Evolutionary conservation across 2,329 filamentous ascomycete genomes (phyloP).

Genomic region (Talaromyces sp.): DNA sequence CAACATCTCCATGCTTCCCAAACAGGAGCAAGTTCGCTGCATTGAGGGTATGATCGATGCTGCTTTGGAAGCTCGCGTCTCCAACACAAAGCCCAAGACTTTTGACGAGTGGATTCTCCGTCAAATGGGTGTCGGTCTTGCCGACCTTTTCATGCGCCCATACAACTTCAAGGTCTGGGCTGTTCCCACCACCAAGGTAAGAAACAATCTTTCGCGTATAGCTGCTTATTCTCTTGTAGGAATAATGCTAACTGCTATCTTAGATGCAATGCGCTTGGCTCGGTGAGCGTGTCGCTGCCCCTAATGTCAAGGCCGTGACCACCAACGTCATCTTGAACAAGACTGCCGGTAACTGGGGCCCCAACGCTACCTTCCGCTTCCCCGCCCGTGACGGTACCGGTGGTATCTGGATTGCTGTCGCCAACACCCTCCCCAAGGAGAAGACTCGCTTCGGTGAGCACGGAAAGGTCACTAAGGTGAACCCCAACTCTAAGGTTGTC

Average conservation of each 20-base stretch:
- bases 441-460: slow-evolving; percentile 87
- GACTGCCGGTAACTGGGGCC: slow-evolving; percentile 95
- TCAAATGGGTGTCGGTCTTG: slow-evolving; percentile 83
- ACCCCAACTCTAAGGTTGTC: slow-evolving; percentile 80
- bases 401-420: slow-evolving; percentile 98
- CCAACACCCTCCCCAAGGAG: slow-evolving; percentile 84
- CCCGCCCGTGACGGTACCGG: slow-evolving; percentile 92
- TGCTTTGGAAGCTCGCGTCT: slow-evolving; percentile 77
- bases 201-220: slow-evolving; percentile 21
- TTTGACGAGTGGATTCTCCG: slow-evolving; percentile 98
- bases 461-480: slow-evolving; percentile 79
- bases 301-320: slow-evolving; percentile 88
- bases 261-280: slow-evolving; percentile 99
- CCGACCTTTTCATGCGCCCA: slow-evolving; percentile 95
- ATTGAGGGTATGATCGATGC: slow-evolving; percentile 96
- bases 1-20: slow-evolving; percentile 97
- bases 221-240: too few species aligned
- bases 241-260: not conserved
- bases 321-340: slow-evolving; percentile 95
- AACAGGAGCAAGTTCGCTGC: slow-evolving; percentile 93
- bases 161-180: slow-evolving; percentile 99
- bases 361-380: slow-evolving; percentile 98
- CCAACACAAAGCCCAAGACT: slow-evolving; percentile 88
- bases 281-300: slow-evolving; percentile 95
- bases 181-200: slow-evolving; percentile 91